Percentiles rank a stretch among this genome's conserved stretches.
These are phyloP conservation scores for Eucalyptus brandiana DNA, from an alignment of 345 rosid species.

Conservation along the genomic window DNA sequence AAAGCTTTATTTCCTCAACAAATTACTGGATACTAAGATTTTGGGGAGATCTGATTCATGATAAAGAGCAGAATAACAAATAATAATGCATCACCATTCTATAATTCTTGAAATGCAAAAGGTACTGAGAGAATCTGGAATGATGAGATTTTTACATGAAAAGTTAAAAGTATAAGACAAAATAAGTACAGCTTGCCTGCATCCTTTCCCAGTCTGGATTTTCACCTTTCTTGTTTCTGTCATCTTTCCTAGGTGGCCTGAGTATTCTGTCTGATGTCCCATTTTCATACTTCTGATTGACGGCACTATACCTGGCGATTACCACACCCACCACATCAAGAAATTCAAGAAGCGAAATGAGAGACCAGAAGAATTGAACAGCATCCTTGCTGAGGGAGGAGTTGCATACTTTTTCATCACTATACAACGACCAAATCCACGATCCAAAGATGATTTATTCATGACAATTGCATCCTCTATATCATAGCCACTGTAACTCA, in stretches of 20 bases:
- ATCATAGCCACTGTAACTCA: slow-evolving; percentile 94
- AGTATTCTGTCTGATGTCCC: slow-evolving; percentile 46
- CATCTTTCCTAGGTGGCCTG: slow-evolving; percentile 47
- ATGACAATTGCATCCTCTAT: slow-evolving; percentile 97
- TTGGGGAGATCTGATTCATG: background rate
- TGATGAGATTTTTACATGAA: background rate
- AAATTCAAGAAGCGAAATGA: background rate
- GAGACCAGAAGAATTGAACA: background rate
- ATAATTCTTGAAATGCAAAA: background rate
- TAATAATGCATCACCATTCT: background rate
- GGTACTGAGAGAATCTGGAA: background rate
- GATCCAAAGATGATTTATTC: slow-evolving; percentile 94
- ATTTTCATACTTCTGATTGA: slow-evolving; percentile 35
- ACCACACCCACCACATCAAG: background rate
- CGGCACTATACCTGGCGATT: slow-evolving; percentile 32
- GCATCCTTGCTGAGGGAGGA: background rate
- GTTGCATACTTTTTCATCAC: slow-evolving; percentile 69
- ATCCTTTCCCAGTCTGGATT: slow-evolving; percentile 43
- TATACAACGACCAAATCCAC: slow-evolving; percentile 98
- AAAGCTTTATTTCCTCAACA: background rate
- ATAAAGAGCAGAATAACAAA: background rate
- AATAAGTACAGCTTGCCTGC: slow-evolving; percentile 38
- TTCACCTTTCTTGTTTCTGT: background rate
- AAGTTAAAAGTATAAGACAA: background rate
- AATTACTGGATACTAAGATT: background rate